These are phyloP conservation scores for Lachancea sp. DNA, from an alignment of 805 yeast genomes.

Conservation along the genomic window DNA sequence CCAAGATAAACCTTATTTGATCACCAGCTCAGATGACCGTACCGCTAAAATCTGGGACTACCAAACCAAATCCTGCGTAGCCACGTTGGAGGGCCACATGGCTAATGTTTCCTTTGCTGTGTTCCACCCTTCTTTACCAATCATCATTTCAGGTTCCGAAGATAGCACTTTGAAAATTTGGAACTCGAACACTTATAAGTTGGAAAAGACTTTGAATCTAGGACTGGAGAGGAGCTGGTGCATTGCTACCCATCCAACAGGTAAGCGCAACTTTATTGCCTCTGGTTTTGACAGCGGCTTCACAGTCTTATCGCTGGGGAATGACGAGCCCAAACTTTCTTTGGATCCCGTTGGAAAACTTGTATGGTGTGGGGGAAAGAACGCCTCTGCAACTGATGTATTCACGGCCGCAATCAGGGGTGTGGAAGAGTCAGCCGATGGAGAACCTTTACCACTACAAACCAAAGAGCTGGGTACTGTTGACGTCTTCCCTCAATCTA, in stretches of 20 bases:
- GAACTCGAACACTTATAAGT: slow-evolving; percentile 90
- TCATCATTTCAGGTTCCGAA: slow-evolving; percentile 93
- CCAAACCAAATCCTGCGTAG: slow-evolving; percentile 93
- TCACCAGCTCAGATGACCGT: slow-evolving; percentile 86
- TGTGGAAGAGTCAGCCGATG: slow-evolving; percentile 63
- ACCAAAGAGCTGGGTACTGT: slow-evolving; percentile 91
- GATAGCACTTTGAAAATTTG: slow-evolving; percentile 92
- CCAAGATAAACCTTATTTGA: slow-evolving; percentile 92
- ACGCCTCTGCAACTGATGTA: slow-evolving; percentile 62
- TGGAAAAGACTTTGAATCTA: slow-evolving; percentile 85
- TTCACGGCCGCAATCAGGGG: slow-evolving; percentile 76
- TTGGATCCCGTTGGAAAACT: slow-evolving; percentile 92
- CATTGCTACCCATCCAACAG: slow-evolving; percentile 59
- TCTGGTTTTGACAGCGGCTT: slow-evolving; percentile 94
- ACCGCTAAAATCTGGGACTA: slow-evolving; percentile 92
- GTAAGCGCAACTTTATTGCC: slow-evolving; percentile 69
- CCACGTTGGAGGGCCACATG: slow-evolving; percentile 88
- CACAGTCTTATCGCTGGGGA: slow-evolving; percentile 82
- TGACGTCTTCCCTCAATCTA: slow-evolving; percentile 83
- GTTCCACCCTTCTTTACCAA: slow-evolving; percentile 95
- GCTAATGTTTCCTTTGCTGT: slow-evolving; percentile 94
- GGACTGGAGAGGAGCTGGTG: slow-evolving; percentile 98
- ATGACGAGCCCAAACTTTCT: slow-evolving; percentile 87
- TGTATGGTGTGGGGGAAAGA: slow-evolving; percentile 70
- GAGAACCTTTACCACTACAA: slow-evolving; percentile 68